Base-by-base conservation (phyloP, 768 basidiomycete genomes). In the Crepidotus variabilis region DNA sequence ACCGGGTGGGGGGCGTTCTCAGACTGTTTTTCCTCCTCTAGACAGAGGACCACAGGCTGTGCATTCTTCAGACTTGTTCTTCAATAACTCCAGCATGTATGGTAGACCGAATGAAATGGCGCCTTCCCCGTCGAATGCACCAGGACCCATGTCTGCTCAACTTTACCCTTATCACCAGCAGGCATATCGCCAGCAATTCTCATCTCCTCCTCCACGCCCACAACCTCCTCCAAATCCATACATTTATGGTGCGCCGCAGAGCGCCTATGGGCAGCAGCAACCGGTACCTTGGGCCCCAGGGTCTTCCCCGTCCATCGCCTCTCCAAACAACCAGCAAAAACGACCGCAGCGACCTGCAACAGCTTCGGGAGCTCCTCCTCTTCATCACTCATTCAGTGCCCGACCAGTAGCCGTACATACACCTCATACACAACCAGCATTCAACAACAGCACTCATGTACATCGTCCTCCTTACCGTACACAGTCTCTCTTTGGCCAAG, bases 131-230 rank as follows among this genome's bases (percentile, higher is more conserved):
- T 23, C 58, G 7, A 49, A 51, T 47, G n/a, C 45, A 16, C 43
- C 36, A 18, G 54, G 48, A n/a, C 47, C 28, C 23, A 52, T 64
- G 32, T 61, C 69, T 47, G 47, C 65, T 14, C 70, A 72, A 51
- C 61, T 68, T 11, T 71, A 74, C 57, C 72, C 73, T n/a, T 62
- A 66, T 52, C 69, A 70, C 54, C 66, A 63, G 43, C 70, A 69
- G 48, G 61, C 65, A 39, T 65, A 68, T 54, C 64, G 67, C 21
- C 55, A 67, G 24, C 69, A 64, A 51, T 64, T 66, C 32, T 60
- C 70, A 7, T 60, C 64, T 28, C 67, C 69, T 32, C 57, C 63
- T 8, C 59, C 68, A 0, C 70, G 71, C 16, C 69, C 69, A 20
- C 66, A 69, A 34, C 60, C 64, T 21, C 61, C 68, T 20, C 64